Evolutionary conservation across 495 filamentous ascomycete species (phyloP), one percentile per base, ranked within the genome.

Genomic region (Penicillium pancosmium): DNA sequence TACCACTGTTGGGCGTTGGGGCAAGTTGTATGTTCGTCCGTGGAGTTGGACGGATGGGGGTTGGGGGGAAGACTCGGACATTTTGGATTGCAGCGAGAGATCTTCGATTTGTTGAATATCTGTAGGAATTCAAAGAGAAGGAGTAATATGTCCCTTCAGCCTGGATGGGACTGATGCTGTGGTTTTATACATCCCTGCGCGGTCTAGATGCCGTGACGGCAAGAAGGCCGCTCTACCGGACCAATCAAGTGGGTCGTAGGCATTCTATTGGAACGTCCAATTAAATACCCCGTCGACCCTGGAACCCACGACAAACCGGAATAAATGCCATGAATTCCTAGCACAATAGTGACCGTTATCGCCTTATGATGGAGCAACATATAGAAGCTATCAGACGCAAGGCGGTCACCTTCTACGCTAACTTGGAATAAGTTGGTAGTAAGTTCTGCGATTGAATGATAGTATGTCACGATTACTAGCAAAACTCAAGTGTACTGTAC

Each of bases 21-120:
- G 51, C 10, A 54, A 5, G 16, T 36, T 23, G 51, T 54, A 54
- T 13, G 33, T 54, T 54, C 51, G 51, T n/a, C 51, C 51, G 16
- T 54, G 51, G 11, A 54, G 34, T 8, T 36, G 34, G 35, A 54
- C 19, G 31, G 51, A 54, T 19, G 31, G 46, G 46, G 11, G n/a
- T 48, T 48, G 46, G 1, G 46, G 23, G 21, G 21, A 27, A 12
- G 27, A 1, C 8, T 31, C 27, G 27, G 46, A n/a, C 46, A 48
- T 48, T 48, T 23, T 48, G 19, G 16, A 9, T 44, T 16, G 41
- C 8, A 31, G 15, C 16, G 41, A 10, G 18, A 0, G 15, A 13
- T 40, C 10, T n/a, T 40, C 3, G 12, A 9, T 31, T 44, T 44
- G 41, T 16, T 19, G n/a, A 44, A 44, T 44, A 19, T 7, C n/a